A percentile compares a stretch with the other conserved stretches of the same genome.
phyloP scores from a whole-genome alignment of 306 rosid genomes.

The Begonia peltatifolia region DNA sequence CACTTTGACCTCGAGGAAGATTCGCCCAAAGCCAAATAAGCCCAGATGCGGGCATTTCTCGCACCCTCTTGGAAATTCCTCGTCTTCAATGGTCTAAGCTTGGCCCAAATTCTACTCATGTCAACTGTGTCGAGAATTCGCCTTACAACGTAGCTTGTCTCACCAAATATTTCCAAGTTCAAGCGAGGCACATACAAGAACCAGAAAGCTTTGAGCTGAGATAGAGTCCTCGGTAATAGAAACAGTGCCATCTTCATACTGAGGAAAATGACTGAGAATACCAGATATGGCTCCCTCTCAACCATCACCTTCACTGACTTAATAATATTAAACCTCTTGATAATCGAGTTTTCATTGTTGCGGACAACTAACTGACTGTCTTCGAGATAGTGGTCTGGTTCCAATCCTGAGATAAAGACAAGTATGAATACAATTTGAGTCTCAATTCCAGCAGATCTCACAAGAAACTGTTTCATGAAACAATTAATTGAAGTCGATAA shows the following conservation, averaged over 20 bases:
- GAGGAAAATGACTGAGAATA: conserved; percentile 39
- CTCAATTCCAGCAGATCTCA: too few species aligned
- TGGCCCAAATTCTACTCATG: conserved; percentile 52
- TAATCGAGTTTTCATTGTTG: conserved; percentile 15
- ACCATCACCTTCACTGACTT: conserved; percentile 20
- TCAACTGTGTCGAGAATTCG: conserved; percentile 39
- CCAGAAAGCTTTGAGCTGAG: conserved; percentile 33
- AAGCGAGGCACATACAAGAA: conserved; percentile 34
- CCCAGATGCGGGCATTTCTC: conserved; percentile 4
- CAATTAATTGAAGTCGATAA: too few species aligned
- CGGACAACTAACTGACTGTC: conserved; percentile 13
- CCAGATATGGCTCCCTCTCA: conserved; percentile 42
- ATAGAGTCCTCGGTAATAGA: conserved; percentile 25
- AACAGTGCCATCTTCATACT: conserved; percentile 29
- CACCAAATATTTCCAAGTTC: conserved; percentile 58
- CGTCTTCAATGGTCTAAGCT: conserved; percentile 49
- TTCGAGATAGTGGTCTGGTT: conserved; percentile 20
- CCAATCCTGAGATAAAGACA: conserved; percentile 32
- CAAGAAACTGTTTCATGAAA: too few species aligned
- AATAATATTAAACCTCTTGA: conserved; percentile 14
- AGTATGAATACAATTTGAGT: not conserved
- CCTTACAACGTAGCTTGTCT: conserved; percentile 51
- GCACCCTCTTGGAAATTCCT: conserved; percentile 38
- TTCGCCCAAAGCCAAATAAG: conserved; percentile 7
- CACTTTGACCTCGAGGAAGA: not conserved